Evolutionary conservation across 2,329 filamentous ascomycete species (phyloP).

Genomic region (Septoria petroselini): DNA sequence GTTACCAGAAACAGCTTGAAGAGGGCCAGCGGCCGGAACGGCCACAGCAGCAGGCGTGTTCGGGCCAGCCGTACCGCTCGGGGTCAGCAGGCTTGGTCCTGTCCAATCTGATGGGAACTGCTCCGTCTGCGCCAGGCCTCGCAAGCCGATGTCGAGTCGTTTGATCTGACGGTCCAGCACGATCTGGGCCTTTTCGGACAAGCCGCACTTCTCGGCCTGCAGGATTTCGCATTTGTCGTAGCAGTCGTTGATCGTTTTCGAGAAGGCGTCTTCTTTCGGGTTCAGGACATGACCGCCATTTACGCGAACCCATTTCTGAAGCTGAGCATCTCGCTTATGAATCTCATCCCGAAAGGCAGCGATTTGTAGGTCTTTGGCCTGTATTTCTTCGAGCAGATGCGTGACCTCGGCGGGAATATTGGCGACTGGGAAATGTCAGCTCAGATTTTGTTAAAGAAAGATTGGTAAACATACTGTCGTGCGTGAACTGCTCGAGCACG

Average conservation of each 20-base stretch:
- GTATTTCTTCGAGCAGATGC: conserved; percentile 79
- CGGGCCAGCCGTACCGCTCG: conserved; percentile 36
- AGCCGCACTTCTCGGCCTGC: conserved; percentile 69
- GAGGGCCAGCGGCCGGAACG: conserved; percentile 51
- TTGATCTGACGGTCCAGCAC: conserved; percentile 64
- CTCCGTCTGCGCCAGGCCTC: conserved; percentile 58
- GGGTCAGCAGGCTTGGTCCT: conserved; percentile 56
- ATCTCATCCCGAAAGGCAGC: conserved; percentile 67
- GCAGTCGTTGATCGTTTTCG: conserved; percentile 64
- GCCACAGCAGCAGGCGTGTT: conserved; percentile 29
- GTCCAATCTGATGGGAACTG: conserved; percentile 58
- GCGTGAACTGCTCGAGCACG: conserved; percentile 75
- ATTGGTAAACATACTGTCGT: conserved; percentile 52
- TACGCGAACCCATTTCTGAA: conserved; percentile 77
- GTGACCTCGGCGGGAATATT: conserved; percentile 80
- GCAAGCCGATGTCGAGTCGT: conserved; percentile 59
- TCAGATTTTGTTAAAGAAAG: background rate
- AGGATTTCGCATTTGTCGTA: conserved; percentile 67
- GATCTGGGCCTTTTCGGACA: conserved; percentile 63
- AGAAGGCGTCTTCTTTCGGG: conserved; percentile 69
- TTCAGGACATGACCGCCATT: conserved; percentile 72
- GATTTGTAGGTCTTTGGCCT: conserved; percentile 72
- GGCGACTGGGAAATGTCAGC: conserved; percentile 50
- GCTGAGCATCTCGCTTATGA: conserved; percentile 66
- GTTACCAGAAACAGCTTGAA: conserved; percentile 57